These are phyloP conservation scores for Stemphylium lycopersici DNA, from an alignment of 2,329 filamentous ascomycete species.

Conservation along the genomic window DNA sequence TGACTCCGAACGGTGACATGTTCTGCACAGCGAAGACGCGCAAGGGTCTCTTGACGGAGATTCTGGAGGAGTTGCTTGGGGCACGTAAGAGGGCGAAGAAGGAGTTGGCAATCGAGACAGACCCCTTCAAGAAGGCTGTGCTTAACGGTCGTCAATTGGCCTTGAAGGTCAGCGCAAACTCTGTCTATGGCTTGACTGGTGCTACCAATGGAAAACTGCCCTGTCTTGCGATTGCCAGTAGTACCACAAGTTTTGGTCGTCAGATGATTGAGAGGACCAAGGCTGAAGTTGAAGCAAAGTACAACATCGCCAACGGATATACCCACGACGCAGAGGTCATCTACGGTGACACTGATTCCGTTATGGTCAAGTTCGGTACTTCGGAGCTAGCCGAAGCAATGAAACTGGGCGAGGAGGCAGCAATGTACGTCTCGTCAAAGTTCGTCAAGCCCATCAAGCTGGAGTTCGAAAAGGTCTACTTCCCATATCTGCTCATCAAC, in stretches of 20 bases:
- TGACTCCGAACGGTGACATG: slow-evolving; percentile 91
- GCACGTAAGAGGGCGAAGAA: slow-evolving; percentile 95
- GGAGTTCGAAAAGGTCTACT: slow-evolving; percentile 99
- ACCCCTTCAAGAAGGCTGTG: slow-evolving; percentile 97
- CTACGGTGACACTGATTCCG: slow-evolving; percentile 98
- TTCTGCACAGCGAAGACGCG: slow-evolving; percentile 88
- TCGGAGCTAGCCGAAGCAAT: slow-evolving; percentile 86
- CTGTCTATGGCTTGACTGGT: slow-evolving; percentile 95
- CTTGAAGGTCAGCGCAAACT: slow-evolving; percentile 96
- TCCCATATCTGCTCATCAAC: slow-evolving; percentile 97
- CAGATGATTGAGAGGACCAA: slow-evolving; percentile 99
- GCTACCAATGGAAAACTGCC: slow-evolving; percentile 95
- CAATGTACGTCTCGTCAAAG: slow-evolving; percentile 84
- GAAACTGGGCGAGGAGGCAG: slow-evolving; percentile 93
- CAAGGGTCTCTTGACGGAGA: slow-evolving; percentile 91
- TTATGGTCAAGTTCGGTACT: slow-evolving; percentile 99
- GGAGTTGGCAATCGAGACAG: slow-evolving; percentile 85
- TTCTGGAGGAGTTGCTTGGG: slow-evolving; percentile 89
- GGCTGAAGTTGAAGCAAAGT: slow-evolving; percentile 87
- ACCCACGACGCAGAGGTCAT: slow-evolving; percentile 94
- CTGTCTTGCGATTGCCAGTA: slow-evolving; percentile 92
- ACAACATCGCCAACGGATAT: slow-evolving; percentile 93
- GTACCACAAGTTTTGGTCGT: slow-evolving; percentile 94
- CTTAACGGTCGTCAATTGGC: slow-evolving; percentile 96
- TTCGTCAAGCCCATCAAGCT: slow-evolving; percentile 98